A percentile compares a stretch with the other conserved stretches of the same genome.
Evolutionary conservation across 2,329 filamentous ascomycete species (phyloP).

Genomic region (Conoideocrella luteorostrata): DNA sequence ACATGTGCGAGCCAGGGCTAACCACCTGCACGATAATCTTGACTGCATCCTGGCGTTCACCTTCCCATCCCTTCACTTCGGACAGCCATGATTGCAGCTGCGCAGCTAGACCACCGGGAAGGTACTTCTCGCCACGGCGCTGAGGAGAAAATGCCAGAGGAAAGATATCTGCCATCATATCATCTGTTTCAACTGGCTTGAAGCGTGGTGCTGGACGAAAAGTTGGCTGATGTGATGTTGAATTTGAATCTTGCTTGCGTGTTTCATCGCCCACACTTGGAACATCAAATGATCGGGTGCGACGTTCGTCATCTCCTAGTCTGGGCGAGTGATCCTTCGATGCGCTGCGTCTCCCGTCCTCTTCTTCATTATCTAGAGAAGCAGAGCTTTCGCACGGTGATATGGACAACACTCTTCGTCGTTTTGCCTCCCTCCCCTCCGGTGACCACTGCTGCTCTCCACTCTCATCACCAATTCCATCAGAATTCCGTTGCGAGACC

Average conservation of each 20-base stretch:
- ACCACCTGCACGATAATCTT: slow-evolving; percentile 25
- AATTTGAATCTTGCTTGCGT: too few relatives aligned
- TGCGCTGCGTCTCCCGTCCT: background rate
- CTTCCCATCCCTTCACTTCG: slow-evolving; percentile 31
- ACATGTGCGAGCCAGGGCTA: slow-evolving; percentile 27
- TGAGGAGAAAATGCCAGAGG: slow-evolving; percentile 30
- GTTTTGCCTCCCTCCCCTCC: slow-evolving; percentile 12
- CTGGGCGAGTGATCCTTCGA: background rate
- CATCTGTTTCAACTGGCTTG: slow-evolving; percentile 23
- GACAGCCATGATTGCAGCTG: slow-evolving; percentile 35
- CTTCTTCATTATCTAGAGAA: background rate
- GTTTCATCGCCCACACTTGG: too few relatives aligned
- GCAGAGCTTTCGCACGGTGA: slow-evolving; percentile 17
- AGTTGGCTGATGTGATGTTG: slow-evolving; percentile 25
- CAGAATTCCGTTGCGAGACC: background rate
- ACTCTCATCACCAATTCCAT: background rate
- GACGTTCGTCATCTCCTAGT: too few relatives aligned
- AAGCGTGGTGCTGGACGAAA: slow-evolving; percentile 35
- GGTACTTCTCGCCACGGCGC: slow-evolving; percentile 27
- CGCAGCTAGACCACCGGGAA: slow-evolving; percentile 31
- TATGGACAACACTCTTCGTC: slow-evolving; percentile 12
- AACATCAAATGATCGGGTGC: too few relatives aligned
- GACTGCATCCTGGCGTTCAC: slow-evolving; percentile 7
- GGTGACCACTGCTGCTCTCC: slow-evolving; percentile 1
- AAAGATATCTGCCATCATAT: slow-evolving; percentile 13